These are phyloP conservation scores for Elsinoe batatas DNA, from an alignment of 2,329 filamentous ascomycete genomes.

Conservation along the genomic window DNA sequence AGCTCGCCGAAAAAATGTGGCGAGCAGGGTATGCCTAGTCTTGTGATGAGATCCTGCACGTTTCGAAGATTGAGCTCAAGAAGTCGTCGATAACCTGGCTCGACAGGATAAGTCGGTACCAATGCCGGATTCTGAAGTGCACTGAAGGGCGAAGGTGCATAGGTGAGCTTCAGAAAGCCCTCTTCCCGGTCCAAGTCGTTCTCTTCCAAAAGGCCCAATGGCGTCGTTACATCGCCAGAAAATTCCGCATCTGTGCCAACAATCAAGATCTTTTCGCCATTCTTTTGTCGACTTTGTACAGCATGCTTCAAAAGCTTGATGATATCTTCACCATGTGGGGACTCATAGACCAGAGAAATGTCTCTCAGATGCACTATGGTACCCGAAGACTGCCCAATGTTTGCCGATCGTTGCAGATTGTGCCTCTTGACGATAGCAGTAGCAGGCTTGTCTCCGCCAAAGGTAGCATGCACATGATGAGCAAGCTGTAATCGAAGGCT, in stretches of 20 bases:
- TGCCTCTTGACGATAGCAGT: slow-evolving; percentile 1
- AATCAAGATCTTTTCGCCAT: slow-evolving; percentile 63
- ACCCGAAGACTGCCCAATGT: slow-evolving; percentile 24
- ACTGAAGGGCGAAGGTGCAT: neutral
- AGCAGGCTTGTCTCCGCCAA: slow-evolving; percentile 11
- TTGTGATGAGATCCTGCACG: slow-evolving; percentile 51
- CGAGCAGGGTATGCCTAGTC: slow-evolving; percentile 27
- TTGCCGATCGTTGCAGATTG: neutral
- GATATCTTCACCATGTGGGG: slow-evolving; percentile 58
- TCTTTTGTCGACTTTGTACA: slow-evolving; percentile 60
- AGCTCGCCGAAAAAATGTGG: slow-evolving; percentile 13
- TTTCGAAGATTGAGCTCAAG: slow-evolving; percentile 54
- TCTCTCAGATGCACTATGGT: slow-evolving; percentile 65
- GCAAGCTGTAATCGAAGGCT: slow-evolving; percentile 11
- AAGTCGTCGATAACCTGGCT: slow-evolving; percentile 21
- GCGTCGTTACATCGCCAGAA: slow-evolving; percentile 11
- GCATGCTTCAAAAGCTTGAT: slow-evolving; percentile 59
- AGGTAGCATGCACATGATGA: slow-evolving; percentile 3
- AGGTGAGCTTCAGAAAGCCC: slow-evolving; percentile 10
- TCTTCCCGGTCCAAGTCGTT: slow-evolving; percentile 39
- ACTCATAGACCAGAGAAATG: slow-evolving; percentile 64
- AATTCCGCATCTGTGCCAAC: slow-evolving; percentile 60
- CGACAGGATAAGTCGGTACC: slow-evolving; percentile 10
- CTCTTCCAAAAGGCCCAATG: slow-evolving; percentile 24
- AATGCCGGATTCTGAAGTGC: slow-evolving; percentile 8